These are phyloP conservation scores for Fusarium anguioides DNA, from an alignment of 2,329 filamentous ascomycete species.

Conservation along the genomic window DNA sequence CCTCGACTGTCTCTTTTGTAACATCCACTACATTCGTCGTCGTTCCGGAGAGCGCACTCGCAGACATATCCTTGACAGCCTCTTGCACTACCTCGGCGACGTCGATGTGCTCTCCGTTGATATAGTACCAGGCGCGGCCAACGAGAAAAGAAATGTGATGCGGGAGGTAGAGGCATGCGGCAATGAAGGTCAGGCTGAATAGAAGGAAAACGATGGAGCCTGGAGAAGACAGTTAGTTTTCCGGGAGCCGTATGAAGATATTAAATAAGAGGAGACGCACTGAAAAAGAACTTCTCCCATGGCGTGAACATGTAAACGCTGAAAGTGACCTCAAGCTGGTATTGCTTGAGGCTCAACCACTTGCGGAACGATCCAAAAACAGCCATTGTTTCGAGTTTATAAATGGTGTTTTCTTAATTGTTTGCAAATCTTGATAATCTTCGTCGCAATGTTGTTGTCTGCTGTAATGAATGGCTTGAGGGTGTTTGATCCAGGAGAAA, in stretches of 20 bases:
- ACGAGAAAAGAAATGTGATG: slow-evolving; percentile 87
- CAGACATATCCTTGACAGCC: slow-evolving; percentile 49
- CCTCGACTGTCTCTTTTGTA: slow-evolving; percentile 41
- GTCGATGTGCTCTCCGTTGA: slow-evolving; percentile 79
- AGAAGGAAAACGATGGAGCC: slow-evolving; percentile 94
- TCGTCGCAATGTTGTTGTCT: slow-evolving; percentile 4
- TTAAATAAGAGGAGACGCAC: slow-evolving; percentile 65
- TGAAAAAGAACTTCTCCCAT: slow-evolving; percentile 96
- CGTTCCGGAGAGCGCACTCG: slow-evolving; percentile 46
- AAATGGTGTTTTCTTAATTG: neutral
- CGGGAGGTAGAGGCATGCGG: slow-evolving; percentile 90
- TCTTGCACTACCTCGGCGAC: slow-evolving; percentile 52
- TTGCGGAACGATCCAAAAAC: slow-evolving; percentile 69
- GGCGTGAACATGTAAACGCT: slow-evolving; percentile 97
- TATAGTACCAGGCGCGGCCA: slow-evolving; percentile 93
- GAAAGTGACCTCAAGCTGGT: slow-evolving; percentile 98
- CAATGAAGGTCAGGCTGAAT: slow-evolving; percentile 85
- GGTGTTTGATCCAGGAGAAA: slow-evolving; percentile 31
- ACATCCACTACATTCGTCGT: slow-evolving; percentile 42
- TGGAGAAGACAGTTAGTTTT: slow-evolving; percentile 56
- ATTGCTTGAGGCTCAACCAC: slow-evolving; percentile 94
- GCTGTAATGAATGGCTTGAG: neutral
- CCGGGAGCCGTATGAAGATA: neutral
- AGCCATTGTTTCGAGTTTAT: slow-evolving; percentile 45
- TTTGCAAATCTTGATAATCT: neutral